These are phyloP conservation scores for Symbiodinium pilosum DNA, from an alignment of 73 alveolate species.

Conservation along the genomic window DNA sequence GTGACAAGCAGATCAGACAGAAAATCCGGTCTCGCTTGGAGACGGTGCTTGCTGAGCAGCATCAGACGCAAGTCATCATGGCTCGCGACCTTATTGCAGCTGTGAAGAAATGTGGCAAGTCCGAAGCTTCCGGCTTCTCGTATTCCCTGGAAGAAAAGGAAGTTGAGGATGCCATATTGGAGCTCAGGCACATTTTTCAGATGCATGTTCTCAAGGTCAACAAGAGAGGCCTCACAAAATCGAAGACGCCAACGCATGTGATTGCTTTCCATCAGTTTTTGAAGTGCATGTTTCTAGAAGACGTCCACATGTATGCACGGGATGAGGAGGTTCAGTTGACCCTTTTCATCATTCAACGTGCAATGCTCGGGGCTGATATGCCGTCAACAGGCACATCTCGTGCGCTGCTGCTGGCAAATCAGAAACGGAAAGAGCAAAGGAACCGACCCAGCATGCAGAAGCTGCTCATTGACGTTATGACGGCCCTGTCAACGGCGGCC, in stretches of 20 bases:
- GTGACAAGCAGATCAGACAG: not conserved
- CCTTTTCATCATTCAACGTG: conserved; percentile 59
- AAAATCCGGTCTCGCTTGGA: not conserved
- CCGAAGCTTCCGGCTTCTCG: not conserved
- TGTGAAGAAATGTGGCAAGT: not conserved
- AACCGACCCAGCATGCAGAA: not conserved
- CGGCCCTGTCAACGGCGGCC: conserved; percentile 50
- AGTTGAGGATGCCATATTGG: not conserved
- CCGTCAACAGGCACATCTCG: conserved; percentile 47
- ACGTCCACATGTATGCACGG: not conserved
- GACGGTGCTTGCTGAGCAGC: not conserved
- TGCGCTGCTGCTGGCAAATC: conserved; percentile 41
- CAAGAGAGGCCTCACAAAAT: not conserved
- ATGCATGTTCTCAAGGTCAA: not conserved
- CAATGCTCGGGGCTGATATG: conserved; percentile 58
- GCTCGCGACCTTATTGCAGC: not conserved
- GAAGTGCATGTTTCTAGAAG: not conserved
- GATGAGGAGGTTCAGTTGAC: not conserved
- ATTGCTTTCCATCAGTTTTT: not conserved
- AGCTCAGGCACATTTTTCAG: not conserved
- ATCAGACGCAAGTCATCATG: not conserved
- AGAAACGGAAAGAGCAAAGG: not conserved
- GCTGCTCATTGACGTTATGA: not conserved
- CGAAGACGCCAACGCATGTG: not conserved
- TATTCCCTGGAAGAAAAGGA: not conserved